A percentile compares a stretch with the other conserved stretches of the same genome.
phyloP scores from a whole-genome alignment of 2,329 filamentous ascomycete genomes.

The Aspergillus japonicus region DNA sequence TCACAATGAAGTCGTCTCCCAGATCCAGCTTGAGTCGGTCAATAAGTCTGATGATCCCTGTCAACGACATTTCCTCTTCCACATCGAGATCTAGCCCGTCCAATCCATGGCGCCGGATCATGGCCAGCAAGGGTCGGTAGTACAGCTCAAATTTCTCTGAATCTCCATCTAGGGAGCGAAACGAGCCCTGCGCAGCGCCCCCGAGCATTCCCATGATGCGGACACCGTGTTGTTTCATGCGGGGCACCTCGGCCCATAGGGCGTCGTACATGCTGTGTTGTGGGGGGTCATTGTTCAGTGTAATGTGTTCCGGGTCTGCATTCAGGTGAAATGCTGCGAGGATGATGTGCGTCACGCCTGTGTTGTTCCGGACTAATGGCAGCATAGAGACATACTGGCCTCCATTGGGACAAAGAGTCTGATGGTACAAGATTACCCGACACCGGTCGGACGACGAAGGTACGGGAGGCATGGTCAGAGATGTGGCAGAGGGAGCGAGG shows the following conservation, averaged over 20 bases:
- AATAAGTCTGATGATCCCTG: conserved; percentile 65
- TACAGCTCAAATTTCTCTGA: conserved; percentile 67
- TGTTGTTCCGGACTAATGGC: conserved; percentile 59
- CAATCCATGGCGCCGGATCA: conserved; percentile 61
- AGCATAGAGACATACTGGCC: conserved; percentile 60
- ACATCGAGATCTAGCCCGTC: conserved; percentile 77
- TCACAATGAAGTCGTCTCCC: conserved; percentile 66
- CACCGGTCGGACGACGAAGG: conserved; percentile 28
- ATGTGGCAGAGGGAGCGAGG: neutral
- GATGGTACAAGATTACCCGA: conserved; percentile 56
- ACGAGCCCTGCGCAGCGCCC: conserved; percentile 77
- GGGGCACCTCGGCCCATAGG: conserved; percentile 74
- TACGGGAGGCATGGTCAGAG: conserved; percentile 40
- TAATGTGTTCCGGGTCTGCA: conserved; percentile 62
- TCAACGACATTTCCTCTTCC: conserved; percentile 71
- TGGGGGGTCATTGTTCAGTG: conserved; percentile 76
- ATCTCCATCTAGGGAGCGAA: conserved; percentile 58
- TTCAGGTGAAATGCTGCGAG: conserved; percentile 85
- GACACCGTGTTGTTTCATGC: conserved; percentile 70
- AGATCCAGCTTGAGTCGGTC: conserved; percentile 59
- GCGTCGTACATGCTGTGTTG: conserved; percentile 65
- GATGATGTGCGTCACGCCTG: conserved; percentile 75
- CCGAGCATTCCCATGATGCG: conserved; percentile 85
- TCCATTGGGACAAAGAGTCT: conserved; percentile 60
- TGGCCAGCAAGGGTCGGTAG: conserved; percentile 66